Base-by-base conservation (phyloP, 2,329 filamentous ascomycete species). In the Zymoseptoria brevis region DNA sequence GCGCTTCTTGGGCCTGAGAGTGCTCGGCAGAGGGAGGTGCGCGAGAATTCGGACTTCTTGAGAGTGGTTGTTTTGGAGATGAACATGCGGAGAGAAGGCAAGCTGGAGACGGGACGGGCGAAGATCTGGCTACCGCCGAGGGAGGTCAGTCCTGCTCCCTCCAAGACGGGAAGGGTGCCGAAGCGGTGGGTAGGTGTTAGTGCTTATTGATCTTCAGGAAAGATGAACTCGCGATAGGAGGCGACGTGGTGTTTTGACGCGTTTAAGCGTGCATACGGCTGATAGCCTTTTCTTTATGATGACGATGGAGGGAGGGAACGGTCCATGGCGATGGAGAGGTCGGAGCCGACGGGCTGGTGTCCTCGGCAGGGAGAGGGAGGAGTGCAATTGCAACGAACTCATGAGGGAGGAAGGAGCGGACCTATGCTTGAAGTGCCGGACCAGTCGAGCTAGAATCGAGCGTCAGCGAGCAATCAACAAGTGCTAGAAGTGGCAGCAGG, bases 41-140 rank as follows among this genome's bases (percentile, higher is more conserved):
- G 84, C 55, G 84, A 87, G 67, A 87, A 87, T 69, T 77, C 80
- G 63, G 80, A 86, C 66, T 87, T 87, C 68, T 72, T 87, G 53
- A 80, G 84, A 41, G 80, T 86, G 63, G 82, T 86, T 16, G 84
- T 86, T 9, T 75, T 86, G 53, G 84, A 87, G 72, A 85, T 86
- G 83, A 86, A 86, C 69, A 87, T 87, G 84, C 79, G 83, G 45
- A 79, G 83, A 50, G 77, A 76, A 61, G 84, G 84, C 57, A 87
- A 87, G 72, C 74, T 87, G 51, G 82, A 83, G 61, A 76, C 79
- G 16, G 81, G 83, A 19, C 76, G 79, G 62, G 84, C 84, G 24
- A 79, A 78, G 58, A 77, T 86, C 60, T 86, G 82, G 81, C 71
- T 86, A 51, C 83, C 84, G 45, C 83, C 84, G 51, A 77, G 84